Evolutionary conservation across 805 yeast species (phyloP), one percentile per base, ranked within the genome.

Genomic region (Ascoidea rubescens): DNA sequence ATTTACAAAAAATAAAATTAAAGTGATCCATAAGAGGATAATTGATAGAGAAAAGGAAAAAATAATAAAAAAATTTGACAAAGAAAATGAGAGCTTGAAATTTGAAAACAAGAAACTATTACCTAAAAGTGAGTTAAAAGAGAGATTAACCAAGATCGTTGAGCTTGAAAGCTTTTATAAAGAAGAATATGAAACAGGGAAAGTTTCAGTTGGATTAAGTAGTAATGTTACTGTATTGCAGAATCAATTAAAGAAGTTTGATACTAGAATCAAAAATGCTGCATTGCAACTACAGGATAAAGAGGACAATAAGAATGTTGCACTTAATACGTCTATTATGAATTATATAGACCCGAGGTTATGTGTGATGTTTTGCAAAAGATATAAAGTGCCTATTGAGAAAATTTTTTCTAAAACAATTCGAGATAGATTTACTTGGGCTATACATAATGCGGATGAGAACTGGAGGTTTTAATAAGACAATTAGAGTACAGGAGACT

Each of bases 291-390:
- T 88, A 64, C 84, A 88, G 65, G 97, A 90, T 64, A 89, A 87
- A 66, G 96, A 91, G 64, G 97, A 89, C 63, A 90, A 90, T 64
- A 87, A 96, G 0, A 87, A 87, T 58, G 97, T 91, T 31, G 90
- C 97, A 0, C 71, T 91, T 58, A 89, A 96, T 48, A 91, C 98
- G 0, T 87, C 96, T 31, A 91, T 91, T 71, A 80, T 87, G 74
- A 91, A 91, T 67, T 91, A 91, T 71, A 91, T 91, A 55, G 98
- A 91, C 66, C 98, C 98, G 31, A 75, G 98, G 57, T 71, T 91
- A 59, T 81, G 95, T 0, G 96, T 88, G 30, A 80, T 86, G 75
- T 91, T 89, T 62, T 78, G 95, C 51, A 90, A 89, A 66, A 86
- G 81, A 67, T 88, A 71, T 63, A 73, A 79, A 52, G 96, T 91